Percentiles rank a stretch among this genome's conserved stretches.
Evolutionary conservation across 2,329 filamentous ascomycete genomes (phyloP).

Genomic region (Aspergillus brasiliensis): DNA sequence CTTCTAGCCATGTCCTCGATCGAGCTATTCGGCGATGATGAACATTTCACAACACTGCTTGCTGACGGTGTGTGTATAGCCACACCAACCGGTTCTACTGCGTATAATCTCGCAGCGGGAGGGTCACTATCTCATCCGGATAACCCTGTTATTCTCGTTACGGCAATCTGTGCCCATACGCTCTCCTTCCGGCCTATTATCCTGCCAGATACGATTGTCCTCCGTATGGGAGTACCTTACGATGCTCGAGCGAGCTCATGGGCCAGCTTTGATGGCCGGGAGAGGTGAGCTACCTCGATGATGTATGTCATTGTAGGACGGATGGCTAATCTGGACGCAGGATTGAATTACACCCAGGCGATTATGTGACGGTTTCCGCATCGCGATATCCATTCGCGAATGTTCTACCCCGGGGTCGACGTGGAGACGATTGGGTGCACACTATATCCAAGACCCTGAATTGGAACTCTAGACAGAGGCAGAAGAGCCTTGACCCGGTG

Average conservation of each 20-base stretch:
- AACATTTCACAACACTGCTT: conserved; percentile 90
- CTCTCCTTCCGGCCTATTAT: conserved; percentile 96
- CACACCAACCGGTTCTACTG: conserved; percentile 91
- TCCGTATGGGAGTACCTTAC: conserved; percentile 92
- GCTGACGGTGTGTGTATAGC: conserved; percentile 93
- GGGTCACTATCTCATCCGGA: conserved; percentile 94
- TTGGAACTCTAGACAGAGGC: conserved; percentile 53
- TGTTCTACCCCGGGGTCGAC: conserved; percentile 46
- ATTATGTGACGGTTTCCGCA: conserved; percentile 56
- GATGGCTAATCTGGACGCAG: conserved; percentile 27
- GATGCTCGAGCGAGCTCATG: conserved; percentile 85
- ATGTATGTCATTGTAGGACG: background rate
- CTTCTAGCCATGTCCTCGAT: conserved; percentile 79
- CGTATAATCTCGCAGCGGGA: conserved; percentile 94
- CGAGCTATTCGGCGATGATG: conserved; percentile 91
- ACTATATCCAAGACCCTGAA: conserved; percentile 54
- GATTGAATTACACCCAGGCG: conserved; percentile 51
- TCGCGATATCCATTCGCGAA: conserved; percentile 56
- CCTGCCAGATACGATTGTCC: conserved; percentile 90
- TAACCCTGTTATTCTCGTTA: conserved; percentile 93
- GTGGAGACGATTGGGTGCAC: conserved; percentile 54
- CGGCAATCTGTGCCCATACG: conserved; percentile 92
- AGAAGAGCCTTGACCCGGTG: conserved; percentile 41
- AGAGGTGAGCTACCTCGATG: conserved; percentile 56
- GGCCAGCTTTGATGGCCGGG: conserved; percentile 96